Evolutionary conservation across 129 eudicot species (phyloP), one percentile per base, ranked within the genome.

Genomic region (Arctium minus): DNA sequence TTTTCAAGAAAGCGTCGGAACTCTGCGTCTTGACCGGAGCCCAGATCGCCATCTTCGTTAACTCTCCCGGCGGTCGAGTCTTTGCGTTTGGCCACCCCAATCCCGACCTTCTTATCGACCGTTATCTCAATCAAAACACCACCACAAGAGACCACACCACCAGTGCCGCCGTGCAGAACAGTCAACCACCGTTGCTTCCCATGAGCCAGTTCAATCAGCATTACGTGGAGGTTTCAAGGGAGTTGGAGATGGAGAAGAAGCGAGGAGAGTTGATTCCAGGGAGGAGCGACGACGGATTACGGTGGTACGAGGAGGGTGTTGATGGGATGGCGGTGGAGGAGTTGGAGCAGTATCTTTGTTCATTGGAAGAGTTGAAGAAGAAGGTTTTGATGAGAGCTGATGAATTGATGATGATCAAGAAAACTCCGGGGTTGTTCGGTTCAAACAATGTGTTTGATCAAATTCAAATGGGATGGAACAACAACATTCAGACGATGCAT

Each of bases 1-100:
- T 79, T 17, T 79, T 79, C 82, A 79, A 79, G 65, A 79, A 79
- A 67, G 82, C 82, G 1, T 27, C 75, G 0, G 82, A 79, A 30
- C 22, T 79, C 3, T 79, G 75, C 2, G 42, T 79, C 17, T 79
- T 79, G 30, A 79, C 82, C 7, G 77, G 77, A 8, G 77, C 83
- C 22, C 11, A 71, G 8, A 32, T 71, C 8, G 83, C 83, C 39
- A 71, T 80, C 75, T 39, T 80, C 8, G 78, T 72, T 12, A 33
- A 18, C 1, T 80, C 84, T 1, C 70, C 70, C 8, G 78, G 84
- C 36, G 84, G 72, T 1, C 46, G 77, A 2, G 2, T 80, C 6
- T 80, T 8, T 2, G 60, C 71, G 2, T 80, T 42, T 6, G 83
- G 75, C 75, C 75, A 72, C 46, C 75, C 75, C 1, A 33, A 37